These are phyloP conservation scores for Suillus ampliporus DNA, from an alignment of 768 basidiomycete genomes.

Conservation along the genomic window DNA sequence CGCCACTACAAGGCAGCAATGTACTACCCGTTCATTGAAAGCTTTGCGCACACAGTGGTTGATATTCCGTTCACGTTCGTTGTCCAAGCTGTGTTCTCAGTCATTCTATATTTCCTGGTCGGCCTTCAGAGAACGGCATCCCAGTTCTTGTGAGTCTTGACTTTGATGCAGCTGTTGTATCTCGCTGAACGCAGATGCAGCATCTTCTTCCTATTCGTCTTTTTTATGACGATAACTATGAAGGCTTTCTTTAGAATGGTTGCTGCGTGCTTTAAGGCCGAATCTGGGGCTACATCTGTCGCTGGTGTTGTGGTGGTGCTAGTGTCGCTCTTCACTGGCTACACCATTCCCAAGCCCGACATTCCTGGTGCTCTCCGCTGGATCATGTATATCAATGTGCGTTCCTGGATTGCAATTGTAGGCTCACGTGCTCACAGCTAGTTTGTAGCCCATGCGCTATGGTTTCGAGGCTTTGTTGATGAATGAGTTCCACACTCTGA, in stretches of 20 bases:
- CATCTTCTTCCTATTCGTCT: conserved; percentile 70
- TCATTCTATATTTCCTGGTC: conserved; percentile 74
- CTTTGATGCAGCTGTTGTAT: conserved; percentile 6
- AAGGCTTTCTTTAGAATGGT: conserved; percentile 84
- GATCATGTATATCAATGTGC: conserved; percentile 68
- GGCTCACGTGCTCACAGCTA: neutral
- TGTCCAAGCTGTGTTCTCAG: conserved; percentile 63
- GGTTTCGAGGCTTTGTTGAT: conserved; percentile 72
- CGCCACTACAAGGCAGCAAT: conserved; percentile 52
- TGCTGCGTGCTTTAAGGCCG: conserved; percentile 61
- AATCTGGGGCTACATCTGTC: conserved; percentile 66
- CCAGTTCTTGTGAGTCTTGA: conserved; percentile 67
- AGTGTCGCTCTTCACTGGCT: conserved; percentile 62
- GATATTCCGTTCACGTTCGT: conserved; percentile 72
- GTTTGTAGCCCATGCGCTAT: conserved; percentile 1
- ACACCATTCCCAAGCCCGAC: conserved; percentile 60
- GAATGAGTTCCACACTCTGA: conserved; percentile 82
- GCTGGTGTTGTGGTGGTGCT: conserved; percentile 58
- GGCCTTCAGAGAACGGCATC: conserved; percentile 56
- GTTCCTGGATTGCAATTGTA: conserved; percentile 9
- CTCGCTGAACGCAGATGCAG: conserved; percentile 44
- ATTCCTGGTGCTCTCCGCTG: conserved; percentile 76
- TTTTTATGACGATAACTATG: conserved; percentile 71
- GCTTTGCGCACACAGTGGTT: conserved; percentile 66
- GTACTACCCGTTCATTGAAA: conserved; percentile 57